Evolutionary conservation across 768 basidiomycete genomes (phyloP).

Genomic region (Mycena polygramma): DNA sequence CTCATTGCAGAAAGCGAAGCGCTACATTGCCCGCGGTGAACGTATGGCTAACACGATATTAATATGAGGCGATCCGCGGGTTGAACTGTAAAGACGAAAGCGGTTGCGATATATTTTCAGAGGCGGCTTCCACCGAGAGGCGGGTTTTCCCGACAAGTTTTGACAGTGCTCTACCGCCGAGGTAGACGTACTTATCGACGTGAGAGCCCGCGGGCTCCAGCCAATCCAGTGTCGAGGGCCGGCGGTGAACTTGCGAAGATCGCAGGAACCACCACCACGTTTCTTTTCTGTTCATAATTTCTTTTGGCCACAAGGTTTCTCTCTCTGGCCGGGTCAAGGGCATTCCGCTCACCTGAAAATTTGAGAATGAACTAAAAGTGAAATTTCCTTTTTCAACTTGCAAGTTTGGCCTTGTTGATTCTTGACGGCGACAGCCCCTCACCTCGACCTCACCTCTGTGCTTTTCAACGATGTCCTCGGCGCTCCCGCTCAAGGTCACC

Average conservation of each 20-base stretch:
- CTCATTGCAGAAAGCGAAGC: neutral
- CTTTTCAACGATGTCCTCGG: conserved; percentile 59
- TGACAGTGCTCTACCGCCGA: neutral
- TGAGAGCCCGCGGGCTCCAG: neutral
- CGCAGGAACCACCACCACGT: neutral
- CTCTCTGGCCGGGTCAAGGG: no score
- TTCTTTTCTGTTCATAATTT: no score
- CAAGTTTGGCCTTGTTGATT: neutral
- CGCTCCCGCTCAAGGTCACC: conserved; percentile 76
- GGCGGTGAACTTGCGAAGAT: neutral
- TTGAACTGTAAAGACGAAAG: conserved; percentile 14
- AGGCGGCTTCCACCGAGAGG: conserved; percentile 1
- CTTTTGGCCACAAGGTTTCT: no score
- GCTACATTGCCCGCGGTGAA: conserved; percentile 6
- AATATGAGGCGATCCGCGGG: conserved; percentile 21
- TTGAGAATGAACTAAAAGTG: neutral
- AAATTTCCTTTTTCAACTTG: neutral
- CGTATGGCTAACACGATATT: neutral
- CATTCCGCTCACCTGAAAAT: neutral
- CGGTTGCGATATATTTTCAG: neutral
- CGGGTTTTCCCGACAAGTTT: neutral
- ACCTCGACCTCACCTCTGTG: neutral
- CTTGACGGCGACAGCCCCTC: neutral
- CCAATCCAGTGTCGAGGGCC: neutral
- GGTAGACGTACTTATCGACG: neutral